These are phyloP conservation scores for Aspergillus sp. DNA, from an alignment of 2,329 filamentous ascomycete species.

Conservation along the genomic window DNA sequence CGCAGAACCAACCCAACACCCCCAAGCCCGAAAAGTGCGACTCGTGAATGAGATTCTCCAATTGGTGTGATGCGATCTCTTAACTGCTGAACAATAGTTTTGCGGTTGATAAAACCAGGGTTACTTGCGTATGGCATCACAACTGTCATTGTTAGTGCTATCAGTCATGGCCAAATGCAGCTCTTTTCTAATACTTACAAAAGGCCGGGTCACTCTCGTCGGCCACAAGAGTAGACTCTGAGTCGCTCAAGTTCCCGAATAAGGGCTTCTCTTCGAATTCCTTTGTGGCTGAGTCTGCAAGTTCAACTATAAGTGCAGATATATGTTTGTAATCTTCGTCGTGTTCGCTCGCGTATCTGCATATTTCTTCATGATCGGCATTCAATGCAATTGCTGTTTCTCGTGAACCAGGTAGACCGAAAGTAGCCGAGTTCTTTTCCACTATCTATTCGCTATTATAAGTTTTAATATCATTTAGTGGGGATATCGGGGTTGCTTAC, in stretches of 20 bases:
- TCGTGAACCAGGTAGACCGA: conserved; percentile 12
- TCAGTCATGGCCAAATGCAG: background rate
- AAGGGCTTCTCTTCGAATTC: background rate
- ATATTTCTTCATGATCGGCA: conserved; percentile 15
- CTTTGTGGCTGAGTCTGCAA: conserved; percentile 4
- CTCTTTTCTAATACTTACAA: background rate
- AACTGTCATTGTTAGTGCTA: background rate
- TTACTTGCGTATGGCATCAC: conserved; percentile 9
- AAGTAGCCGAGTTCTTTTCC: conserved; percentile 14
- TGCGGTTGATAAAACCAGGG: conserved; percentile 5
- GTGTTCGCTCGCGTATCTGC: conserved; percentile 11
- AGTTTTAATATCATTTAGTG: background rate
- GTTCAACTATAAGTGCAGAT: conserved; percentile 3
- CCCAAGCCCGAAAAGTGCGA: conserved; percentile 8
- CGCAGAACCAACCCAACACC: conserved; percentile 6
- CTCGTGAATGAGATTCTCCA: conserved; percentile 1
- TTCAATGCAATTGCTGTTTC: conserved; percentile 12
- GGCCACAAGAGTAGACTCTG: conserved; percentile 1
- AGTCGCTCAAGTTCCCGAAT: background rate
- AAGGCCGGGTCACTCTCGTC: background rate
- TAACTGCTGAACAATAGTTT: background rate
- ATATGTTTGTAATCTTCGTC: conserved; percentile 10
- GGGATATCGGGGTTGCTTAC: conserved; percentile 1
- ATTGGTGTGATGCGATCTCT: conserved; percentile 2
- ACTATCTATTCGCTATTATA: conserved; percentile 10